Percentiles rank a stretch among this genome's conserved stretches.
phyloP scores from a whole-genome alignment of 257 asterid genomes.

The Solanum raphanifolium region DNA sequence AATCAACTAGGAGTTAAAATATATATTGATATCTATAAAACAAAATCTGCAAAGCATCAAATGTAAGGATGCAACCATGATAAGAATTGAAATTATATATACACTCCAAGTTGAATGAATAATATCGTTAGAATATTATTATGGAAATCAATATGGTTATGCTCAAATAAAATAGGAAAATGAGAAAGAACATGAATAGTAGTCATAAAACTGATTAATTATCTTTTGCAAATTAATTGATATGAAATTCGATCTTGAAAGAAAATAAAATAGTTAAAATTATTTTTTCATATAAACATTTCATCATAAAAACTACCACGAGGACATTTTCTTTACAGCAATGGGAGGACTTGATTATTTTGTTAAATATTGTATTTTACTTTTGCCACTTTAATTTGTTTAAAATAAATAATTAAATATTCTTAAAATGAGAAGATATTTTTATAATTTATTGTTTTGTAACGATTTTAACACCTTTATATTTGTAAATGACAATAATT shows the following conservation, averaged over 20 bases:
- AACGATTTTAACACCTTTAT: neutral
- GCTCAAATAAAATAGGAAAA: neutral
- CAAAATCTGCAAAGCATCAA: neutral
- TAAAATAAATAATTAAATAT: too few species aligned
- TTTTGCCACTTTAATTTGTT: neutral
- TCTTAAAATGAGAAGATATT: neutral
- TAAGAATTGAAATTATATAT: neutral
- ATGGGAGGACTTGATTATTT: neutral
- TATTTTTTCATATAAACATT: neutral
- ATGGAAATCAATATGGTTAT: neutral
- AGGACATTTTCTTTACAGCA: neutral
- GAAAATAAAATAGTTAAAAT: neutral
- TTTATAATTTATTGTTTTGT: too few species aligned
- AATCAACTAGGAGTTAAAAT: too few species aligned
- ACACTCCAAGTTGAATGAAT: neutral
- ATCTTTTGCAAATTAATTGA: neutral
- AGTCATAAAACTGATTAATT: neutral
- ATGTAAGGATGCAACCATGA: neutral
- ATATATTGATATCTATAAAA: neutral
- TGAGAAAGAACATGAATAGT: neutral
- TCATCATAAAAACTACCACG: neutral
- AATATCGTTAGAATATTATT: neutral
- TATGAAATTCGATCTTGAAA: neutral
- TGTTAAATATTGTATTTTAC: neutral
- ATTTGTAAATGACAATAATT: neutral